Percentiles rank a stretch among this genome's conserved stretches.
Evolutionary conservation across 305 asterid species (phyloP).

Genomic region (Fraxinus xanthoxyloides): DNA sequence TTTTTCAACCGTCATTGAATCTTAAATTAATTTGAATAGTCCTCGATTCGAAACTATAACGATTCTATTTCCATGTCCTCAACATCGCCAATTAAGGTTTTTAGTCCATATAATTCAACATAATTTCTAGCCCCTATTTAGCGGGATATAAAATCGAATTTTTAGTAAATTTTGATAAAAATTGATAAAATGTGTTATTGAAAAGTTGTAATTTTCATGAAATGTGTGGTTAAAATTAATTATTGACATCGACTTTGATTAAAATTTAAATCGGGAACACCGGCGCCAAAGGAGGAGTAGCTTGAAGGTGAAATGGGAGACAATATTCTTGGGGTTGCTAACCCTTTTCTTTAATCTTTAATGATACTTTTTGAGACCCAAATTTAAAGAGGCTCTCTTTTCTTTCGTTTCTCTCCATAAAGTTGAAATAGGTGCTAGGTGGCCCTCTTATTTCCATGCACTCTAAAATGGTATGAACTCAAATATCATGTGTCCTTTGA

Average conservation of each 20-base stretch:
- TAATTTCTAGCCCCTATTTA: background rate
- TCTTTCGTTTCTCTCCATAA: background rate
- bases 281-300: slow-evolving; percentile 43
- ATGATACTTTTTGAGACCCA: background rate
- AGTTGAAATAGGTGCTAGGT: background rate
- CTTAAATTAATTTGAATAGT: background rate
- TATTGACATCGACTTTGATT: too few relatives aligned
- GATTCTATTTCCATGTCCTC: background rate
- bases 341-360: slow-evolving; percentile 15
- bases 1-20: background rate
- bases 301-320: slow-evolving; percentile 35
- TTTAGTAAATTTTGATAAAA: too few relatives aligned
- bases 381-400: background rate
- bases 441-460: background rate
- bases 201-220: too few relatives aligned
- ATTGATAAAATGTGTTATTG: too few relatives aligned
- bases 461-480: background rate
- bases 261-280: slow-evolving; percentile 28
- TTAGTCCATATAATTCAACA: background rate
- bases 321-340: slow-evolving; percentile 35
- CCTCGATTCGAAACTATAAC: background rate
- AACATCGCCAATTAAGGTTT: background rate
- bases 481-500: background rate
- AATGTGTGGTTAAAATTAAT: too few relatives aligned
- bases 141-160: too few relatives aligned